Evolutionary conservation across 164 flowering plant species (phyloP).

Genomic region (Tetrastigma voinierianum): DNA sequence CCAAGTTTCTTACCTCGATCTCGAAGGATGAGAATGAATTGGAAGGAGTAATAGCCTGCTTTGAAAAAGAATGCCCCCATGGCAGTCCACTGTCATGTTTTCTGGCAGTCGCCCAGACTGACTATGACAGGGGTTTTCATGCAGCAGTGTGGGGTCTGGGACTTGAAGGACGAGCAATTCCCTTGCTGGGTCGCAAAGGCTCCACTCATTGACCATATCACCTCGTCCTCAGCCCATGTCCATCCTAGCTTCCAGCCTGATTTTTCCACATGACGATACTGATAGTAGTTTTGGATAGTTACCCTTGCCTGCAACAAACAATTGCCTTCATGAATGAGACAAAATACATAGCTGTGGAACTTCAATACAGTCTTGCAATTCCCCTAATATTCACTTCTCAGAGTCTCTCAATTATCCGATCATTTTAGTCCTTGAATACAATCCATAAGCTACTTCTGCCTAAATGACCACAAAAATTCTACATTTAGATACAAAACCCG

Average conservation of each 20-base stretch:
- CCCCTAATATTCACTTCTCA: too few relatives aligned
- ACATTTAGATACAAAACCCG: too few relatives aligned
- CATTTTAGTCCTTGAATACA: too few relatives aligned
- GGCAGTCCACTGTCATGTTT: conserved; percentile 42
- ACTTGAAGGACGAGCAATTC: conserved; percentile 44
- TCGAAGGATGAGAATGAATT: conserved; percentile 48
- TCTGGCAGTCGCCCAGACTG: conserved; percentile 39
- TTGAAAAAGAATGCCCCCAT: conserved; percentile 43
- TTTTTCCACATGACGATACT: conserved; percentile 52
- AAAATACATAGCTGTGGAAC: background rate
- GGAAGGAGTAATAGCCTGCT: conserved; percentile 42
- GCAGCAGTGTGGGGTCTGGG: conserved; percentile 49
- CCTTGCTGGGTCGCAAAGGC: conserved; percentile 58
- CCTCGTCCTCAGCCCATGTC: conserved; percentile 50
- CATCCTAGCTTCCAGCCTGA: conserved; percentile 68
- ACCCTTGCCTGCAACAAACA: conserved; percentile 44
- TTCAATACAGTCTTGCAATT: background rate
- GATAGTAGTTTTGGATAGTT: conserved; percentile 56
- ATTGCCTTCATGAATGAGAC: background rate
- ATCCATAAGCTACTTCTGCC: too few relatives aligned
- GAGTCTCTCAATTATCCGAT: too few relatives aligned
- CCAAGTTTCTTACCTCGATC: conserved; percentile 44
- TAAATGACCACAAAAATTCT: too few relatives aligned
- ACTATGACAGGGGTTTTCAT: conserved; percentile 35
- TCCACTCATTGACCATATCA: conserved; percentile 57